These are phyloP conservation scores for Cotoneaster glaucophyllus DNA, from an alignment of 306 rosid species.

Conservation along the genomic window DNA sequence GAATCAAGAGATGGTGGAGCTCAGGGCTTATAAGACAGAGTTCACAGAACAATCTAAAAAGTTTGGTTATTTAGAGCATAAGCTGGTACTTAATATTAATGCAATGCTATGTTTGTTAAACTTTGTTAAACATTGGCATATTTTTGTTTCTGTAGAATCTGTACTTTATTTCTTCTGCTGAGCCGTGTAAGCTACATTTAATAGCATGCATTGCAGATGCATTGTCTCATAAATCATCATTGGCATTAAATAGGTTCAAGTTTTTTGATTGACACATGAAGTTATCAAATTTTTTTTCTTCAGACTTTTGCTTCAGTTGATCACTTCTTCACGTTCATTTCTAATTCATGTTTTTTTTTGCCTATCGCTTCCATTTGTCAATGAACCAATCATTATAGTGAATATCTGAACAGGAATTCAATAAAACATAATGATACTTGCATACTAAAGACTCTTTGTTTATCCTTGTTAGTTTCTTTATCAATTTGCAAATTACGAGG, in stretches of 20 bases:
- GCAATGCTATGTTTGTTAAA: not conserved
- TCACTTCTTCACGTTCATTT: not conserved
- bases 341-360: not conserved
- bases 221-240: not conserved
- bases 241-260: not conserved
- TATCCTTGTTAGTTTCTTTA: not conserved
- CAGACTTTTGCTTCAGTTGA: not conserved
- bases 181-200: not conserved
- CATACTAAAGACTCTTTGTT: not conserved
- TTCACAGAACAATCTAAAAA: slow-evolving; percentile 20
- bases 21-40: slow-evolving; percentile 27
- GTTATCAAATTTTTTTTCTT: not conserved
- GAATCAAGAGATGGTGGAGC: slow-evolving; percentile 46
- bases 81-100: slow-evolving; percentile 46
- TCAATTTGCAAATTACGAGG: not conserved
- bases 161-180: too few species aligned
- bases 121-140: slow-evolving; percentile 9
- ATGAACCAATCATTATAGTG: not conserved
- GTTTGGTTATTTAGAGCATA: slow-evolving; percentile 39
- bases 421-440: not conserved
- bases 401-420: not conserved
- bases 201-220: not conserved
- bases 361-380: not conserved
- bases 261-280: not conserved
- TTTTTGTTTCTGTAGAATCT: not conserved